phyloP scores from a whole-genome alignment of 352 stramenopile genomes.

The Phytophthora idaei region DNA sequence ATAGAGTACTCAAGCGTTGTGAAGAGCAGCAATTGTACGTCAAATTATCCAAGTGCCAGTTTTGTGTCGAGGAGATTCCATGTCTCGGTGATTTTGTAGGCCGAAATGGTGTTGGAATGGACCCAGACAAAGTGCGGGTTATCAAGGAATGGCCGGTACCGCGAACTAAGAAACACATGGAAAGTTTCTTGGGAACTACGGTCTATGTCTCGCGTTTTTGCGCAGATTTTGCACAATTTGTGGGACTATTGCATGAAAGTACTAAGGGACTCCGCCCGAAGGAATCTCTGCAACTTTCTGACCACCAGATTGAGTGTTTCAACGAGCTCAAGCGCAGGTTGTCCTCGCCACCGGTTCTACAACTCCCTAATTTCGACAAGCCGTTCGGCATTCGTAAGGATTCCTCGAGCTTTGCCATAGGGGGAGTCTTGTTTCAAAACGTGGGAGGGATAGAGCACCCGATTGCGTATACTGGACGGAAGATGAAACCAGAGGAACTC shows the following conservation, averaged over 20 bases:
- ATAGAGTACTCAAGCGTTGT: neutral
- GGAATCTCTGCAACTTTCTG: neutral
- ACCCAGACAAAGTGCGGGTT: conserved; percentile 7
- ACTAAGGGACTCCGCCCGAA: neutral
- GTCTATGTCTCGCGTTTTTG: conserved; percentile 3
- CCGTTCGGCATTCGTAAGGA: conserved; percentile 4
- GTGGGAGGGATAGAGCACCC: neutral
- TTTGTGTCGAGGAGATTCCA: conserved; percentile 5
- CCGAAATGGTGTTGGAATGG: conserved; percentile 2
- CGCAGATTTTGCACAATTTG: conserved; percentile 8
- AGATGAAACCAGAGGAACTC: neutral
- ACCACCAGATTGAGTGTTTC: neutral
- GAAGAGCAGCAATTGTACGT: conserved; percentile 3
- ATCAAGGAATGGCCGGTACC: conserved; percentile 4
- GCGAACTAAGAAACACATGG: conserved; percentile 2
- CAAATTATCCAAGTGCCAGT: conserved; percentile 8
- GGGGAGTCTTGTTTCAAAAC: conserved; percentile 1
- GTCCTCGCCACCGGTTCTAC: neutral
- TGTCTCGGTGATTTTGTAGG: conserved; percentile 13
- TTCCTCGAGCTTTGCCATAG: neutral
- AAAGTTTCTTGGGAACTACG: conserved; percentile 5
- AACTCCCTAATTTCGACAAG: neutral
- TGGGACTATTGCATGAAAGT: conserved; percentile 1
- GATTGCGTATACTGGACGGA: neutral
- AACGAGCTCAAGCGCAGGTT: neutral